phyloP scores from a whole-genome alignment of 306 rosid species.

The Castanopsis chinensis region DNA sequence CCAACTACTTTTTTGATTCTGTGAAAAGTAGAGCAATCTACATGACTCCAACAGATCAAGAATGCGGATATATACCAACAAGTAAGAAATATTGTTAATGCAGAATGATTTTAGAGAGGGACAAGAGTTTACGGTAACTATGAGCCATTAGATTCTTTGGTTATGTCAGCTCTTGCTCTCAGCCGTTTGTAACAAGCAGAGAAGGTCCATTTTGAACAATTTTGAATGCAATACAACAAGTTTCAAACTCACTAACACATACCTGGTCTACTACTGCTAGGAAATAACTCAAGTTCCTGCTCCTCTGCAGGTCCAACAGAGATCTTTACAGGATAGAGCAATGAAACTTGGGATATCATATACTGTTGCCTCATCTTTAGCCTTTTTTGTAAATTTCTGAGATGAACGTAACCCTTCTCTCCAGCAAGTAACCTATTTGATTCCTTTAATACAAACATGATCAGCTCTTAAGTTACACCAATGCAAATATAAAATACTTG shows the following conservation, averaged over 20 bases:
- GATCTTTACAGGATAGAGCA: slow-evolving; percentile 84
- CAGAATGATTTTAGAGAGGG: neutral
- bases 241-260: neutral
- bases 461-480: slow-evolving; percentile 27
- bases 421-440: slow-evolving; percentile 52
- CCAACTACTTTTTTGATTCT: too few species aligned
- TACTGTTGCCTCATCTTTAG: slow-evolving; percentile 72
- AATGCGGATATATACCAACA: neutral
- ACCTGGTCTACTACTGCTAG: slow-evolving; percentile 66
- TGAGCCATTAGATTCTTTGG: slow-evolving; percentile 15
- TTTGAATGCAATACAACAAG: neutral
- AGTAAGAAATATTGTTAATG: neutral
- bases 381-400: slow-evolving; percentile 59
- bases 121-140: neutral
- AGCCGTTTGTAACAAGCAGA: too few species aligned
- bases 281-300: slow-evolving; percentile 96
- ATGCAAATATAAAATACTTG: slow-evolving; percentile 8
- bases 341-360: slow-evolving; percentile 79
- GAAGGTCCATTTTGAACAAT: neutral
- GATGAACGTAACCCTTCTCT: slow-evolving; percentile 63
- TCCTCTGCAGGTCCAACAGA: slow-evolving; percentile 72
- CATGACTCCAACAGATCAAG: neutral
- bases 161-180: slow-evolving; percentile 11
- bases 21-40: neutral
- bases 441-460: slow-evolving; percentile 49